Conservation (phyloP, 2,329 filamentous ascomycete genomes). For the Akanthomyces muscarius region DNA sequence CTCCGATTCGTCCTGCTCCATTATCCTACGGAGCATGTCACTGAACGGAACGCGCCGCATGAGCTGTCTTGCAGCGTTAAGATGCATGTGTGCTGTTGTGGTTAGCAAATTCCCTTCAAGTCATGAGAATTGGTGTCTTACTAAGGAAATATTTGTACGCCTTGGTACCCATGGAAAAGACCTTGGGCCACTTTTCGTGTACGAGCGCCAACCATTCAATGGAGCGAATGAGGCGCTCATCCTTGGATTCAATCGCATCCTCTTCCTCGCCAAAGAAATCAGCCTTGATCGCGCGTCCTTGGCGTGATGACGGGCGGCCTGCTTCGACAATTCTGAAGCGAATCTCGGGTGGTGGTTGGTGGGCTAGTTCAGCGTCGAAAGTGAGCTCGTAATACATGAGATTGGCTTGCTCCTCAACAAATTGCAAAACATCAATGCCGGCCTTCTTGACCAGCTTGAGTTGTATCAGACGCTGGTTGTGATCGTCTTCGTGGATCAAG, state of each 20-base stretch:
- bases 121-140: constrained; percentile 46
- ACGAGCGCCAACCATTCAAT: constrained; percentile 82
- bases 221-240: constrained; percentile 69
- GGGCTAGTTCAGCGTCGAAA: constrained; percentile 21
- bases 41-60: constrained; percentile 48
- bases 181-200: constrained; percentile 65
- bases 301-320: constrained; percentile 28
- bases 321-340: constrained; percentile 50
- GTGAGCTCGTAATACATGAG: constrained; percentile 49
- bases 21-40: constrained; percentile 43
- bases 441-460: constrained; percentile 73
- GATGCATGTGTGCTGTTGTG: constrained; percentile 42
- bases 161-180: constrained; percentile 63
- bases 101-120: constrained; percentile 9
- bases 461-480: constrained; percentile 60
- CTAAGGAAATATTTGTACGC: constrained; percentile 82
- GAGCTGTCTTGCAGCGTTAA: constrained; percentile 53
- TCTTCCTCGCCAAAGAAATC: constrained; percentile 66
- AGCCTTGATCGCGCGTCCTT: constrained; percentile 61
- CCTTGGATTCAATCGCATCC: constrained; percentile 52
- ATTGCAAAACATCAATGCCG: constrained; percentile 65
- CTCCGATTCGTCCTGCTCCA: constrained; percentile 31
- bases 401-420: constrained; percentile 65
- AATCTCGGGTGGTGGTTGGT: constrained; percentile 37
- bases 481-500: constrained; percentile 66